Evolutionary conservation across 2,329 filamentous ascomycete species (phyloP).

Genomic region (Colletotrichum tofieldiae): DNA sequence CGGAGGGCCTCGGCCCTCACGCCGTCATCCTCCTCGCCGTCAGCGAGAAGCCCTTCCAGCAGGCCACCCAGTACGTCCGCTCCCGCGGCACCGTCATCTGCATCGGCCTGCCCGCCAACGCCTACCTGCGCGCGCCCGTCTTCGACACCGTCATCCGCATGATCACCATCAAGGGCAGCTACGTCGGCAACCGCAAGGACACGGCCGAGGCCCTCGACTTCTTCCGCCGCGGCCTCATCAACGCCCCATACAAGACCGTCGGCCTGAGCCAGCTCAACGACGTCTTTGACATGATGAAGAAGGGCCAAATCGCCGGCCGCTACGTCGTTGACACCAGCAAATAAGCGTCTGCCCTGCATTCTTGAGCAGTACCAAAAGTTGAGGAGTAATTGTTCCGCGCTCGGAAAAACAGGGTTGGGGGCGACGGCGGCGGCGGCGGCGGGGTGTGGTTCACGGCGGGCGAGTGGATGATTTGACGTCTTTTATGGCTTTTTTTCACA

Average conservation of each 20-base stretch:
- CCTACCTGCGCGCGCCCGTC: constrained; percentile 86
- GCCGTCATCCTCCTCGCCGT: constrained; percentile 91
- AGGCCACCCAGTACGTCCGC: constrained; percentile 90
- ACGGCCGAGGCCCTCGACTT: constrained; percentile 92
- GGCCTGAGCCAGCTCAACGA: constrained; percentile 84
- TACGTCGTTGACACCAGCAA: constrained; percentile 84
- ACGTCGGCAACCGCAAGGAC: constrained; percentile 94
- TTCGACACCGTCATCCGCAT: constrained; percentile 92
- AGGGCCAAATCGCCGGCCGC: constrained; percentile 81
- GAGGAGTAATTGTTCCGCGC: constrained; percentile 7
- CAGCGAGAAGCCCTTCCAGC: constrained; percentile 93
- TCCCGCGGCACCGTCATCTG: constrained; percentile 87
- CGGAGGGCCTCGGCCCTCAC: constrained; percentile 87
- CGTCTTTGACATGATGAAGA: constrained; percentile 84
- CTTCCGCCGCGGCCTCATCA: constrained; percentile 86
- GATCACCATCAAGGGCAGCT: constrained; percentile 93
- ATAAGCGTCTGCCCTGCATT: constrained; percentile 53
- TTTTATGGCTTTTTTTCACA: constrained; percentile 11
- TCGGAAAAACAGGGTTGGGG: constrained; percentile 14
- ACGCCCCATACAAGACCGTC: constrained; percentile 87
- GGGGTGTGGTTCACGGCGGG: constrained; percentile 13
- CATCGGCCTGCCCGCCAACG: constrained; percentile 88
- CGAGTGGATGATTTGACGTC: constrained; percentile 13
- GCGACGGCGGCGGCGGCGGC: constrained; percentile 16
- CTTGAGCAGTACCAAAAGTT: background rate